Evolutionary conservation across 139 green algal species (phyloP).

Genomic region (Micromonas pusilla): DNA sequence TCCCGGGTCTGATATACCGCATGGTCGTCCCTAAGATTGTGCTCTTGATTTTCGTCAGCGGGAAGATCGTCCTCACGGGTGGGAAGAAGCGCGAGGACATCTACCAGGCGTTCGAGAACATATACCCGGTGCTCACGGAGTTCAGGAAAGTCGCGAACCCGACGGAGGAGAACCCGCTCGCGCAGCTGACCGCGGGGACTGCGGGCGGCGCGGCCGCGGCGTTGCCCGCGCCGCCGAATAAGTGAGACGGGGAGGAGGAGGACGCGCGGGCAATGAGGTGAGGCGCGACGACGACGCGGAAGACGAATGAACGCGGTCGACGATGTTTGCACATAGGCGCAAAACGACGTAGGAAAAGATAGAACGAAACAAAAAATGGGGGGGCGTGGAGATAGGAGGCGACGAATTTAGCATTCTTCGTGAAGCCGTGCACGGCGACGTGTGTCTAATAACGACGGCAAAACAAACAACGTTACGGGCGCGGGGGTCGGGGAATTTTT

Average conservation of each 20-base stretch:
- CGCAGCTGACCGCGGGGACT: neutral
- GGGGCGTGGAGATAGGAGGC: too few relatives aligned
- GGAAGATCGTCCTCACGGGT: slow-evolving; percentile 87
- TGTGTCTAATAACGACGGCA: too few relatives aligned
- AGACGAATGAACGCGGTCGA: neutral
- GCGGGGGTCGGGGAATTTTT: too few relatives aligned
- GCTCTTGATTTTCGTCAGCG: slow-evolving; percentile 97
- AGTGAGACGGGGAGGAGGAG: too few relatives aligned
- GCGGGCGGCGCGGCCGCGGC: neutral
- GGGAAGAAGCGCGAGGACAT: slow-evolving; percentile 82
- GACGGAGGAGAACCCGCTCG: neutral
- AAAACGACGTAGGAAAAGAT: neutral
- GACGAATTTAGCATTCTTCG: too few relatives aligned
- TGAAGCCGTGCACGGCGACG: too few relatives aligned
- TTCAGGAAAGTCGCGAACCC: slow-evolving; percentile 66
- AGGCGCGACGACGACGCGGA: neutral
- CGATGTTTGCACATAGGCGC: neutral
- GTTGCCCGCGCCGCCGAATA: slow-evolving; percentile 13
- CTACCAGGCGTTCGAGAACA: slow-evolving; percentile 95
- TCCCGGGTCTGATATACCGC: slow-evolving; percentile 97
- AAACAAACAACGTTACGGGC: too few relatives aligned
- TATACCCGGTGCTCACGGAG: slow-evolving; percentile 89
- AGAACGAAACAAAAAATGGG: neutral
- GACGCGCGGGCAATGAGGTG: too few relatives aligned
- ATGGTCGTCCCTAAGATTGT: slow-evolving; percentile 98